Conservation (phyloP, 352 stramenopile species). For the Globisporangium radiosum region DNA sequence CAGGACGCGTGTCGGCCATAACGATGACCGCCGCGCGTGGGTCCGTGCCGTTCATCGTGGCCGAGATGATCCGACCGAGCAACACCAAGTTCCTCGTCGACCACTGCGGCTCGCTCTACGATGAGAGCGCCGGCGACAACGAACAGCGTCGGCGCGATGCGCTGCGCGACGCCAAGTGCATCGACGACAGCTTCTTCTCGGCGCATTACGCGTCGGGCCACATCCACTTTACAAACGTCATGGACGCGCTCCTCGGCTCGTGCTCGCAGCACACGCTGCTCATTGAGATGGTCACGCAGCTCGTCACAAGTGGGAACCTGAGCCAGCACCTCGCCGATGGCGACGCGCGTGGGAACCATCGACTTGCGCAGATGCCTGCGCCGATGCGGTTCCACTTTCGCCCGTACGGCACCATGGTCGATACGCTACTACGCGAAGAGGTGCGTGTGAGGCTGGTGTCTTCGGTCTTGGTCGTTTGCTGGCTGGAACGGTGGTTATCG, state of each 20-base stretch:
- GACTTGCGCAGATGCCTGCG: constrained; percentile 46
- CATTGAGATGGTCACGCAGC: constrained; percentile 62
- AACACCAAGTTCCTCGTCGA: constrained; percentile 72
- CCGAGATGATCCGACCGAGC: constrained; percentile 65
- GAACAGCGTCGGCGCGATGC: constrained; percentile 31
- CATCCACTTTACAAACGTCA: constrained; percentile 69
- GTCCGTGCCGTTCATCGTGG: constrained; percentile 41
- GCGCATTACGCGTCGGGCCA: constrained; percentile 54
- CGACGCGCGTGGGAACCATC: constrained; percentile 30
- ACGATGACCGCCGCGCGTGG: not conserved
- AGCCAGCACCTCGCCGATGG: constrained; percentile 42
- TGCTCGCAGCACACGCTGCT: constrained; percentile 51
- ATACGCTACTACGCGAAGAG: constrained; percentile 51
- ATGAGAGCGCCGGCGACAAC: constrained; percentile 28
- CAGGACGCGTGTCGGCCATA: constrained; percentile 2
- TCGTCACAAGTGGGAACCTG: constrained; percentile 53
- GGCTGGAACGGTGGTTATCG: no score
- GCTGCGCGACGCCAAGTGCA: constrained; percentile 43
- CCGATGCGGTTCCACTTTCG: constrained; percentile 51
- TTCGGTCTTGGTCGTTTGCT: no score
- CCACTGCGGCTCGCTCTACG: constrained; percentile 33
- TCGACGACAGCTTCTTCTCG: constrained; percentile 52
- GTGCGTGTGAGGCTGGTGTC: no score
- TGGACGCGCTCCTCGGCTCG: constrained; percentile 58
- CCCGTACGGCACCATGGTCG: constrained; percentile 49